Conservation (phyloP, 2,329 filamentous ascomycete species). For the Cladophialophora exuberans region DNA sequence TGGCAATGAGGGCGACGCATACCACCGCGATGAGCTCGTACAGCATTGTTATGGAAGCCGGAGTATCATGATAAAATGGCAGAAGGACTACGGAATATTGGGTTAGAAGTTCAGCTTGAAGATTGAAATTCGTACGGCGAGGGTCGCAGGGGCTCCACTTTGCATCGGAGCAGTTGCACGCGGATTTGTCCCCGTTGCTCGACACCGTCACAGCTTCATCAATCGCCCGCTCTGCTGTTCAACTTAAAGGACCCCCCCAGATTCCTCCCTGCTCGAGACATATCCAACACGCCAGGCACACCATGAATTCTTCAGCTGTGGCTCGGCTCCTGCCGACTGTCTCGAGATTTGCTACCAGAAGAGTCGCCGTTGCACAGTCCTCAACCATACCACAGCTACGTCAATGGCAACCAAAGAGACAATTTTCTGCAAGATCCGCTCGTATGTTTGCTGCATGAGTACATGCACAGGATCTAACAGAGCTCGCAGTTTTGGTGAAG, state of each 20-base stretch:
- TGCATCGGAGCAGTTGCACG: constrained; percentile 1
- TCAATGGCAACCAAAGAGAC: constrained; percentile 19
- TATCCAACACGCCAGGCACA: not conserved
- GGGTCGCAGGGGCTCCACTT: constrained; percentile 4
- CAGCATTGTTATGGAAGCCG: constrained; percentile 66
- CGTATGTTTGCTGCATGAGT: not conserved
- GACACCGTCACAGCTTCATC: not conserved
- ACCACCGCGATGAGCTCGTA: constrained; percentile 98
- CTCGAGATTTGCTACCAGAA: constrained; percentile 11
- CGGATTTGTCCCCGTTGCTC: constrained; percentile 9
- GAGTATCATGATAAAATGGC: not conserved
- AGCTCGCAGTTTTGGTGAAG: constrained; percentile 57
- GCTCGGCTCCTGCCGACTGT: constrained; percentile 21
- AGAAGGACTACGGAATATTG: no score
- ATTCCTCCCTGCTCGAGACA: no score
- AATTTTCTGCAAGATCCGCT: constrained; percentile 1
- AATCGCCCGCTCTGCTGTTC: constrained; percentile 5
- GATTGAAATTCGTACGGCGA: constrained; percentile 8
- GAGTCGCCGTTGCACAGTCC: constrained; percentile 7
- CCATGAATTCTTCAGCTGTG: constrained; percentile 20
- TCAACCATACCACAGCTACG: constrained; percentile 1
- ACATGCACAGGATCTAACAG: not conserved
- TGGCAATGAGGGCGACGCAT: constrained; percentile 43
- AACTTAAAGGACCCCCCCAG: no score
- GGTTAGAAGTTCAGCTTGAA: no score